Base-by-base conservation (phyloP, 208 protist species). In the Herpetomonas tarakana region DNA sequence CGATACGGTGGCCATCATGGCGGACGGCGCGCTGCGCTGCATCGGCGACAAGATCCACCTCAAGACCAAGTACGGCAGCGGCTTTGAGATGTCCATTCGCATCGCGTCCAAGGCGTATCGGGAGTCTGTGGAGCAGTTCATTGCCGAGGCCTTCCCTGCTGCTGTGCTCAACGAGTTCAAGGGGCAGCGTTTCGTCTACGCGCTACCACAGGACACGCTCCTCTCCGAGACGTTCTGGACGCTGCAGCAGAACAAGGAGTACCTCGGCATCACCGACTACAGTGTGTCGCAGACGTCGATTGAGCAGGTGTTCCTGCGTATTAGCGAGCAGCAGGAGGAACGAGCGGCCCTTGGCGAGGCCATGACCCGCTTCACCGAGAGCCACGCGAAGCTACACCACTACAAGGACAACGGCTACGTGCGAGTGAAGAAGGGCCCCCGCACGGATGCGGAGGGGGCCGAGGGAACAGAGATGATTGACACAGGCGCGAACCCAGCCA, bases 41-140 rank as follows among this genome's bases (percentile, higher is more conserved):
- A 71, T 97, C 28, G 94, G 94, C 9, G 69, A 71, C 30, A 76
- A 74, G 46, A 75, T 77, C 14, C 81, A 92, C 58, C 67, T 97
- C 2, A 85, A 89, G 70, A 57, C 58, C 12, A 85, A 83, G 66
- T 88, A 79, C 66, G 77, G 80, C 62, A 63, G 50, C 35, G 64
- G 69, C 9, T 74, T 69, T 35, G 57, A 76, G 56, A 70, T 77
- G 51, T 26, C 30, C 38, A 16, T 81, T 21, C 52, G 68, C 45
- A 53, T 65, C 16, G 35, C 35, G 0, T 19, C 19, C 21, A 55
- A 49, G 47, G 55, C 25, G 16, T 25, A n/a, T 7, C 26, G 29
- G 22, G 49, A 57, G 6, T 22, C 4, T 21, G 50, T 74, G 29
- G 39, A 56, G 12, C 29, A 52, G 14, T 81, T 81, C 35, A 29